Evolutionary conservation across 257 asterid genomes (phyloP).

Genomic region (Solanum etuberosum): DNA sequence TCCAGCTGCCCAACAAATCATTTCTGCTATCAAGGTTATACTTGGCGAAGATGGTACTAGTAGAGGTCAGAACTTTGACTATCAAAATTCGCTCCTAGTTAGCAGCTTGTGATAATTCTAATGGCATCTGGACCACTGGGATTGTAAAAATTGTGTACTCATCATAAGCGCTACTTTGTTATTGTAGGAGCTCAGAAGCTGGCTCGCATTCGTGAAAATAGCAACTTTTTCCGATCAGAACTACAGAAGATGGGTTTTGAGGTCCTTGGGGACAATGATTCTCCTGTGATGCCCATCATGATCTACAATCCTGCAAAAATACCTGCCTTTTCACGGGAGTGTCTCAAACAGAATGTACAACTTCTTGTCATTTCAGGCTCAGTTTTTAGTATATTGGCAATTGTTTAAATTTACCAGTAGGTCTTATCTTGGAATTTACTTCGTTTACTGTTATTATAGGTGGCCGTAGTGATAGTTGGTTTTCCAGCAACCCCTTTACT

Average conservation of each 20-base stretch:
- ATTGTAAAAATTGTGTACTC: neutral
- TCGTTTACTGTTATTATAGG: conserved; percentile 22
- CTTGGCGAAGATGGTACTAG: conserved; percentile 98
- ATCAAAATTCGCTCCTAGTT: neutral
- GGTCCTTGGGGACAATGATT: conserved; percentile 95
- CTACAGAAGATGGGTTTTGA: conserved; percentile 97
- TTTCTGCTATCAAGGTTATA: conserved; percentile 78
- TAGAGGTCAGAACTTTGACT: conserved; percentile 47
- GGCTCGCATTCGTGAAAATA: conserved; percentile 77
- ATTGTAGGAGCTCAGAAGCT: conserved; percentile 82
- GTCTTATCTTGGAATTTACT: neutral
- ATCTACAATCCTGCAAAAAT: conserved; percentile 92
- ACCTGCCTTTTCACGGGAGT: conserved; percentile 96
- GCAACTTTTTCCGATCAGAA: conserved; percentile 89
- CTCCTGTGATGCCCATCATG: conserved; percentile 99
- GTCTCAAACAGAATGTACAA: conserved; percentile 73
- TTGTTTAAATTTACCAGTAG: neutral
- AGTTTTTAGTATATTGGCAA: neutral
- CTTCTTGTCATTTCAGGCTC: neutral
- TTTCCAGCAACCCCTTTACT: conserved; percentile 98
- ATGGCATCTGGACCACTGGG: neutral
- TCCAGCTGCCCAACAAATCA: conserved; percentile 92
- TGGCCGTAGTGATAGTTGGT: conserved; percentile 93
- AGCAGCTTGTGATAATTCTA: neutral
- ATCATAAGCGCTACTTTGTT: conserved; percentile 3